These are phyloP conservation scores for Hypoxylon sp. DNA, from an alignment of 2,329 filamentous ascomycete genomes.

Conservation along the genomic window DNA sequence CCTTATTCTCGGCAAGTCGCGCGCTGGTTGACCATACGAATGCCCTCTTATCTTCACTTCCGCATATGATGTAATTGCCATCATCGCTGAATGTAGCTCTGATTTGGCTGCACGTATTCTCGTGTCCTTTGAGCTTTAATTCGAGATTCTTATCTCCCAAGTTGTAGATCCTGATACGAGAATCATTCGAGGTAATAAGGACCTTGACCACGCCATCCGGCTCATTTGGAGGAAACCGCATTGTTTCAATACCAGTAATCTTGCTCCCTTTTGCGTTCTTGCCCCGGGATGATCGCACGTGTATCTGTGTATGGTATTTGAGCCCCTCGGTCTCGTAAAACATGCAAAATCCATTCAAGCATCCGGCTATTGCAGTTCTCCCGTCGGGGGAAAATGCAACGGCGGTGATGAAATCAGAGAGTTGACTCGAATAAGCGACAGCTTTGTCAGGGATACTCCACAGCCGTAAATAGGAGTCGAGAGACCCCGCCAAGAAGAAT, in stretches of 20 bases:
- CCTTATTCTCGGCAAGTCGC: slow-evolving; percentile 74
- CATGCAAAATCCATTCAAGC: slow-evolving; percentile 84
- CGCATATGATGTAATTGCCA: slow-evolving; percentile 86
- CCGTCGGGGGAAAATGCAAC: slow-evolving; percentile 95
- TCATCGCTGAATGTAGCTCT: slow-evolving; percentile 90
- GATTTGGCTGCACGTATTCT: slow-evolving; percentile 92
- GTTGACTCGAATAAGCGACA: slow-evolving; percentile 83
- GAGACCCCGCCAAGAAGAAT: slow-evolving; percentile 93
- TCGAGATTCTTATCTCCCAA: slow-evolving; percentile 86
- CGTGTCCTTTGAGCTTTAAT: slow-evolving; percentile 90
- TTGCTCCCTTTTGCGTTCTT: slow-evolving; percentile 97
- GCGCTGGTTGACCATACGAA: slow-evolving; percentile 87
- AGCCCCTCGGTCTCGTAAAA: slow-evolving; percentile 95
- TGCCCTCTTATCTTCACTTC: slow-evolving; percentile 89
- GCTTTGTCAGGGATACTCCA: slow-evolving; percentile 98
- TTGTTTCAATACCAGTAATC: slow-evolving; percentile 92
- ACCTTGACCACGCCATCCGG: slow-evolving; percentile 80
- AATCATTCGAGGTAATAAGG: slow-evolving; percentile 94
- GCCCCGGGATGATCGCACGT: slow-evolving; percentile 91
- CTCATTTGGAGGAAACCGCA: slow-evolving; percentile 65
- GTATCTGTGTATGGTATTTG: slow-evolving; percentile 85
- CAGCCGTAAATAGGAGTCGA: slow-evolving; percentile 87
- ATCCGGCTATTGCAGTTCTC: slow-evolving; percentile 88
- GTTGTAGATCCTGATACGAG: slow-evolving; percentile 89
- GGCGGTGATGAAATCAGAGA: slow-evolving; percentile 91